Conservation (phyloP, 805 yeast species). For the Pichia occidentalis region DNA sequence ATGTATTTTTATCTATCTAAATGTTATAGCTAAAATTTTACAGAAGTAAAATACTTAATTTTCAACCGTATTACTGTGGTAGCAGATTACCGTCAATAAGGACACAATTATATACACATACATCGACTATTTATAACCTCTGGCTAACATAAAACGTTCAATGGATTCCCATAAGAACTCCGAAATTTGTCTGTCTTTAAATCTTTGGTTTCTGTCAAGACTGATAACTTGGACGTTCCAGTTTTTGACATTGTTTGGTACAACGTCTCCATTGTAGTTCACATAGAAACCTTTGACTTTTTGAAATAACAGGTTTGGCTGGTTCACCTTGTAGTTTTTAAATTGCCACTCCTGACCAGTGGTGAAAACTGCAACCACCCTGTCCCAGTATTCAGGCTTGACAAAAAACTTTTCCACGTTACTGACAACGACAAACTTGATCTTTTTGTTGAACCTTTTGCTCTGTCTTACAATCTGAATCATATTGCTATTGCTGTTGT, state of each 20-base stretch:
- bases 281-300: constrained; percentile 78
- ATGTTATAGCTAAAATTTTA: constrained; percentile 2
- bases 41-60: too few relatives aligned
- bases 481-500: constrained; percentile 25
- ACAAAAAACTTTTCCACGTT: constrained; percentile 80
- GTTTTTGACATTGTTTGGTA: constrained; percentile 66
- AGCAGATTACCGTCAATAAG: too few relatives aligned
- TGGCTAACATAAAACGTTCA: constrained; percentile 63
- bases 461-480: constrained; percentile 51
- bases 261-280: constrained; percentile 67
- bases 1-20: constrained; percentile 1
- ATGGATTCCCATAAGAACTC: constrained; percentile 80
- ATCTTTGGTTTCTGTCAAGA: constrained; percentile 76
- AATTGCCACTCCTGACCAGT: constrained; percentile 99
- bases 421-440: constrained; percentile 75
- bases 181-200: constrained; percentile 81
- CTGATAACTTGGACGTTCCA: constrained; percentile 85
- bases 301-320: constrained; percentile 76
- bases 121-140: constrained; percentile 43
- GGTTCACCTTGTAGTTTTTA: constrained; percentile 73
- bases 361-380: constrained; percentile 91
- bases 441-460: constrained; percentile 45
- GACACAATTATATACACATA: too few relatives aligned
- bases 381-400: constrained; percentile 96
- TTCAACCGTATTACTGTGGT: too few relatives aligned